Evolutionary conservation across 2,329 filamentous ascomycete genomes (phyloP).

Genomic region (Cryphonectria japonica): DNA sequence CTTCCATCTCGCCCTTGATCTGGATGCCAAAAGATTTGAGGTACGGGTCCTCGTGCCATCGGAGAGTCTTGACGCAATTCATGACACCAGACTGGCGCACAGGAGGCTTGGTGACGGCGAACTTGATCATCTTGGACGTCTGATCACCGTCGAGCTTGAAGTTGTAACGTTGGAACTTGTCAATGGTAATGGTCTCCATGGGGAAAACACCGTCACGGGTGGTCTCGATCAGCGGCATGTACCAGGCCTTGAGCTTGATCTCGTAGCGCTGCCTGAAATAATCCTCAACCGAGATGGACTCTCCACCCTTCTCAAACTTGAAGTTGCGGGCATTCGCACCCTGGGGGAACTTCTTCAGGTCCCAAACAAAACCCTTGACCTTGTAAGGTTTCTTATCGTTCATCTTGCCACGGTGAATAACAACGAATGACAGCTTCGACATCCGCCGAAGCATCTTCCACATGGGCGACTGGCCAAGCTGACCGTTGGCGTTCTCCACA

Average conservation of each 20-base stretch:
- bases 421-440: constrained; percentile 58
- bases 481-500: constrained; percentile 12
- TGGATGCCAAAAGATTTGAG: constrained; percentile 74
- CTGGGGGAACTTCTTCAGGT: constrained; percentile 45
- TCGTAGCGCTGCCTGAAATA: constrained; percentile 63
- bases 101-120: constrained; percentile 78
- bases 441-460: constrained; percentile 61
- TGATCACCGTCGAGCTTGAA: constrained; percentile 66
- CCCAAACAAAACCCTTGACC: constrained; percentile 55
- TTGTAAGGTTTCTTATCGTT: constrained; percentile 54
- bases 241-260: constrained; percentile 48
- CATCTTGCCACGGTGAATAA: constrained; percentile 56
- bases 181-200: constrained; percentile 56
- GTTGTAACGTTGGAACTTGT: constrained; percentile 61
- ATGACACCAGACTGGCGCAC: constrained; percentile 72
- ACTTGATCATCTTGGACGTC: constrained; percentile 89
- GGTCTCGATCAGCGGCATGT: constrained; percentile 62
- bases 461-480: constrained; percentile 47
- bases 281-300: constrained; percentile 52
- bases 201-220: constrained; percentile 60
- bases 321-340: constrained; percentile 57
- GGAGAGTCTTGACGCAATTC: constrained; percentile 66
- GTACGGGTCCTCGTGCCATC: constrained; percentile 71
- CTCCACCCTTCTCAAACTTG: constrained; percentile 56
- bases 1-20: constrained; percentile 67